Evolutionary conservation across 306 rosid genomes (phyloP), one percentile per base, ranked within the genome.

Genomic region (Canavalia ensiformis): DNA sequence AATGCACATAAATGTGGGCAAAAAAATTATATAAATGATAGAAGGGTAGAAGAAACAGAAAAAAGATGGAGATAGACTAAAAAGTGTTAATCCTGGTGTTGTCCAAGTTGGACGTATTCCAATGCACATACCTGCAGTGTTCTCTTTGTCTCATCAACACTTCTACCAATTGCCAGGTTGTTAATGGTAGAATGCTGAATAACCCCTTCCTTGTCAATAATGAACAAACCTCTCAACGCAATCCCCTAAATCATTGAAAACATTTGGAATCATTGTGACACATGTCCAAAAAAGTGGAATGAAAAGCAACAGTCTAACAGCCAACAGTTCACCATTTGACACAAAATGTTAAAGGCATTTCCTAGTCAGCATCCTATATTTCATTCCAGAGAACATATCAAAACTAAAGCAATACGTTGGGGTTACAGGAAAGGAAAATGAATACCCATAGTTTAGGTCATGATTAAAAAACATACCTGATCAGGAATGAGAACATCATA

Each of bases 101-200:
- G 11, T 73, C 29, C 78, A 37, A 52, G 25, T 45, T 66, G 30
- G 41, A 74, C 30, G 33, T 35, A 63, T 58, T 18, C 25, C 25
- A 18, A 18, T 18, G 25, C 73, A 81, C 84, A 2, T 86, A 95
- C 98, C 94, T 93, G 98, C 65, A 95, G 96, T 2, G 99, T 95
- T 93, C 98, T 91, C 92, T 90, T 91, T 3, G 99, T 93, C 92
- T 95, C 99, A 60, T 95, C 99, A 28, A 95, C 99, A 60, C 99
- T 95, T 58, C 99, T 90, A 47, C 98, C 99, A 46, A 95, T 95
- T 86, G 90, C 99, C 11, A 93, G 98, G 82, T 95, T 95, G 94
- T 95, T 95, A 77, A 95, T 89, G 86, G 98, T 95, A 46, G 99
- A 95, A 89, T 95, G 99, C 57, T 93, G 99, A 81, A 95, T 95